phyloP scores from a whole-genome alignment of 139 green algal species.

The Picochlorum costavermella region DNA sequence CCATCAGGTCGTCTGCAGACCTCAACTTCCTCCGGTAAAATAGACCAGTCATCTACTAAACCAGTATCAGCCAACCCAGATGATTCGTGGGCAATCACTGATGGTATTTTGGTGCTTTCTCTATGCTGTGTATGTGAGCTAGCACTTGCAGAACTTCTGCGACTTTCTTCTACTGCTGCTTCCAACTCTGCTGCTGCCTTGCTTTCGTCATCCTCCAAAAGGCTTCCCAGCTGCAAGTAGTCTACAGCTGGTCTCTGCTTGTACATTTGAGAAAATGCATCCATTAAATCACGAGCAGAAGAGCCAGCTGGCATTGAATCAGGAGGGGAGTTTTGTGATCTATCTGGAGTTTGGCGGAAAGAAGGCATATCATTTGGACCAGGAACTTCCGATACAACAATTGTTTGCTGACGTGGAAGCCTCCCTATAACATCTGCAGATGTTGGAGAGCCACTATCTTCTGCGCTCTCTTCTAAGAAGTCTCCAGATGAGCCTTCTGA shows the following conservation, averaged over 20 bases:
- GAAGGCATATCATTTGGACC: too few species aligned
- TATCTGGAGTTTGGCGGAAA: too few species aligned
- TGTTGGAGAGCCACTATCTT: too few species aligned
- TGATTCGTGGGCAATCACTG: not conserved
- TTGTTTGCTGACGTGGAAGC: not conserved
- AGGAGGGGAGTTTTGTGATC: not conserved
- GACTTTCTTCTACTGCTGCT: slow-evolving; percentile 5
- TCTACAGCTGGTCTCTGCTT: slow-evolving; percentile 19
- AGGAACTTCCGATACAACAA: not conserved
- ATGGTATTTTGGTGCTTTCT: not conserved
- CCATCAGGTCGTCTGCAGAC: slow-evolving; percentile 27
- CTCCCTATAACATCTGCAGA: too few species aligned
- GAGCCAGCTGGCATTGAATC: slow-evolving; percentile 1
- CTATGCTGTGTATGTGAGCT: not conserved
- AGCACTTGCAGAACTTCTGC: not conserved
- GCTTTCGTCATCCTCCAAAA: slow-evolving; percentile 9
- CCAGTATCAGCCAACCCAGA: not conserved
- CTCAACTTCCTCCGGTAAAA: slow-evolving; percentile 26
- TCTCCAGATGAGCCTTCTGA: too few species aligned
- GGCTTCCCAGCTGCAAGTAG: slow-evolving; percentile 9
- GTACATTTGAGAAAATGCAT: slow-evolving; percentile 31
- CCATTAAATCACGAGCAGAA: slow-evolving; percentile 26
- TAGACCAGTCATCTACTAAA: slow-evolving; percentile 5
- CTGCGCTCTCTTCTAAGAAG: too few species aligned
- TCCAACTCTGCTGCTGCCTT: slow-evolving; percentile 8